Conservation (phyloP, 2,329 filamentous ascomycete genomes). For the Colletotrichum sp. region DNA sequence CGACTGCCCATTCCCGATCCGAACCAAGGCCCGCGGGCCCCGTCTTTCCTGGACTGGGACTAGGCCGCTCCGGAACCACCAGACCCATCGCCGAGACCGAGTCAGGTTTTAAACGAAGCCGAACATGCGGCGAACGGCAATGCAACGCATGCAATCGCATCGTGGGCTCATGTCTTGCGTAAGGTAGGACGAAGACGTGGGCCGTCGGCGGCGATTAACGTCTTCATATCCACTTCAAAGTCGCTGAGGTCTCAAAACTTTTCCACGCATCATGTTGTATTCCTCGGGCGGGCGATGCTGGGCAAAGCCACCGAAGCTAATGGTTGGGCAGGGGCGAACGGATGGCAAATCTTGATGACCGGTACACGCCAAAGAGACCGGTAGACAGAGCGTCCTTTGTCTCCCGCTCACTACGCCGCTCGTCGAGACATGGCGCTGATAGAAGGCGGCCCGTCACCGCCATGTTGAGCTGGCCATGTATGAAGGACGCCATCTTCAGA, state of each 20-base stretch:
- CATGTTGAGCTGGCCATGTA: not conserved
- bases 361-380: slow-evolving; percentile 1
- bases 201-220: not conserved
- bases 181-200: slow-evolving; percentile 5
- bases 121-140: not conserved
- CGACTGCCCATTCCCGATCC: not conserved
- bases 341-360: not conserved
- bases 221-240: not conserved
- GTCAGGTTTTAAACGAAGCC: slow-evolving; percentile 8
- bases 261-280: not conserved
- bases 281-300: not conserved
- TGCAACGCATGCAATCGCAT: not conserved
- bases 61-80: slow-evolving; percentile 17
- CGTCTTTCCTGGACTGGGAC: slow-evolving; percentile 5
- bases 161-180: slow-evolving; percentile 5
- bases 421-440: slow-evolving; percentile 18
- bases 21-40: not conserved
- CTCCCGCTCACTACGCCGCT: slow-evolving; percentile 2
- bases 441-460: slow-evolving; percentile 4
- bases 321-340: not conserved
- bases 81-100: slow-evolving; percentile 13
- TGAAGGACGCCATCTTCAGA: not conserved
- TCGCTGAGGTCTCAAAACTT: not conserved
- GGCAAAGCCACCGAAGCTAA: not conserved
- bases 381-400: slow-evolving; percentile 7